Evolutionary conservation across 1,284 basidiomycete species (phyloP), one percentile per base, ranked within the genome.

Genomic region (Cutaneotrichosporon cyanovorans): DNA sequence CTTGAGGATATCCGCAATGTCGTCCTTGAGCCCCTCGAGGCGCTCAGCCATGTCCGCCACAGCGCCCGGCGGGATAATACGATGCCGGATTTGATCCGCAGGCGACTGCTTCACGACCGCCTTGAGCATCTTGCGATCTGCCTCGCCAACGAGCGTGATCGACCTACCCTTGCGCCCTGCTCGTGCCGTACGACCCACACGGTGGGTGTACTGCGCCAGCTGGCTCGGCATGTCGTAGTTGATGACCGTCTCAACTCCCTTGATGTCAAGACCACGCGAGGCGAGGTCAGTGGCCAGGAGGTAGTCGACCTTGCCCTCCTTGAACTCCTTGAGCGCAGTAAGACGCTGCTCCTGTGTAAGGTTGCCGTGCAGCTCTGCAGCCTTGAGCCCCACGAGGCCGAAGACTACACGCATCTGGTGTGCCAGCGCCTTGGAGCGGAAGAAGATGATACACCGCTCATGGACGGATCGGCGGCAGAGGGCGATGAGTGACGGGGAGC

Each of bases 211-310:
- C 62, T 92, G 89, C 11, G 89, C 83, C 34, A 96, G 77, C 63
- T 93, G 87, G 16, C 81, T 80, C 4, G 93, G 92, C 92, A 97
- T 95, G 70, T 97, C 92, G 66, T 91, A 96, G 71, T 97, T 97
- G 66, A 96, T 89, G 48, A 97, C 89, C 0, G 89, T 92, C 64
- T 95, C 87, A n/a, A 96, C 85, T 16, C 91, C 92, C 62, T 92
- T 93, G 74, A 97, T 96, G 73, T 97, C 92, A 25, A 97, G 77
- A 72, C 92, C 92, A 59, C 92, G 84, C 52, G 89, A 87, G 20
- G 93, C 93, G 18, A 98, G 77, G 70, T 97, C 93, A 1, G 93
- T 98, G 1, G 92, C 92, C 76, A 97, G 84, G 8, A 98, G 76
- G 70, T 83, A 97, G 66, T 91, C 87, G 30, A 86, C 85, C 35